phyloP scores from a whole-genome alignment of 176 grass and related monocot species.

The sorghum (Sorghum bicolor) region Sorghum_bicolor_NCBIv3 NC_012872.2:58607501-58608000 shows the following conservation, averaged over 20 bases:
- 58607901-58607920: background rate
- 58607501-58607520: background rate
- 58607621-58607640: background rate
- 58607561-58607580: slow-evolving; percentile 4
- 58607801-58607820: background rate
- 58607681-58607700: background rate
- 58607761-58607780: background rate
- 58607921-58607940: background rate
- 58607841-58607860: background rate
- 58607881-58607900: background rate
- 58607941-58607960: background rate
- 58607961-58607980: slow-evolving; percentile 5
- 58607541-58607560: background rate
- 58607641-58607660: background rate
- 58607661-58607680: background rate
- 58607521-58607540: slow-evolving; percentile 1
- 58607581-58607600: slow-evolving; percentile 15
- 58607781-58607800: background rate
- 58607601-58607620: background rate
- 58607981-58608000: slow-evolving; percentile 18
- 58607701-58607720: background rate
- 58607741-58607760: background rate
- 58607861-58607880: background rate
- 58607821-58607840: background rate
- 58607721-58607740: background rate